Evolutionary conservation across 2,329 filamentous ascomycete genomes (phyloP).

Genomic region (Madurella mycetomatis): DNA sequence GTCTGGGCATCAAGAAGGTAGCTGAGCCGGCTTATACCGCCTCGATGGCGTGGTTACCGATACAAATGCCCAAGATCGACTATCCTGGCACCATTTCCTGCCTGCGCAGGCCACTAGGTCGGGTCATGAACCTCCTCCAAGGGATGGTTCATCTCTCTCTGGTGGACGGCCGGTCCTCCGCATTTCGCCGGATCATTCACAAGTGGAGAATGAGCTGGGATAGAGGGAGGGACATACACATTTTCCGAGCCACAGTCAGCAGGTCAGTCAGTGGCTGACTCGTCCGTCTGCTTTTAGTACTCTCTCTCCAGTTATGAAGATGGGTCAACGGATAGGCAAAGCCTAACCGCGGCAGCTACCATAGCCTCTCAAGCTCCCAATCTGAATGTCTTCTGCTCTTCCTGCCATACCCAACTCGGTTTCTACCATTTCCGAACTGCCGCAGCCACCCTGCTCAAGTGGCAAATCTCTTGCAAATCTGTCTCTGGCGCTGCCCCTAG

Average conservation of each 20-base stretch:
- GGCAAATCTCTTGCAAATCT: constrained; percentile 47
- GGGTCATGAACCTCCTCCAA: constrained; percentile 33
- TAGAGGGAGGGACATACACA: constrained; percentile 42
- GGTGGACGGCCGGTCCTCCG: constrained; percentile 33
- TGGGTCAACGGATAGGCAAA: constrained; percentile 25
- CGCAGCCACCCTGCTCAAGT: constrained; percentile 54
- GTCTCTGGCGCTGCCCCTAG: constrained; percentile 31
- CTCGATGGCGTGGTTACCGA: constrained; percentile 59
- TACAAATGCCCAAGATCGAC: constrained; percentile 64
- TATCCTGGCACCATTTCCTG: constrained; percentile 29
- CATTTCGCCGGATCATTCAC: constrained; percentile 44
- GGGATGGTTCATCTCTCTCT: constrained; percentile 18
- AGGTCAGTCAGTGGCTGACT: constrained; percentile 23
- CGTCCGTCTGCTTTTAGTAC: constrained; percentile 32
- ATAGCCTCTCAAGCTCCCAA: constrained; percentile 18
- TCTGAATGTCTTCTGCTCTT: constrained; percentile 42
- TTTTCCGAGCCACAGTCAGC: not conserved
- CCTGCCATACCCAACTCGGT: constrained; percentile 45
- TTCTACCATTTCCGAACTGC: constrained; percentile 41
- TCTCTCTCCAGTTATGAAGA: constrained; percentile 32
- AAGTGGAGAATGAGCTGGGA: constrained; percentile 47
- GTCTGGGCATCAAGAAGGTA: constrained; percentile 58
- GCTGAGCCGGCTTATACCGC: constrained; percentile 44
- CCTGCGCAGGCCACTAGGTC: constrained; percentile 23
- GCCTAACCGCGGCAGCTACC: constrained; percentile 22